phyloP scores from a whole-genome alignment of 345 rosid species.

The Salix koriyanagi region DNA sequence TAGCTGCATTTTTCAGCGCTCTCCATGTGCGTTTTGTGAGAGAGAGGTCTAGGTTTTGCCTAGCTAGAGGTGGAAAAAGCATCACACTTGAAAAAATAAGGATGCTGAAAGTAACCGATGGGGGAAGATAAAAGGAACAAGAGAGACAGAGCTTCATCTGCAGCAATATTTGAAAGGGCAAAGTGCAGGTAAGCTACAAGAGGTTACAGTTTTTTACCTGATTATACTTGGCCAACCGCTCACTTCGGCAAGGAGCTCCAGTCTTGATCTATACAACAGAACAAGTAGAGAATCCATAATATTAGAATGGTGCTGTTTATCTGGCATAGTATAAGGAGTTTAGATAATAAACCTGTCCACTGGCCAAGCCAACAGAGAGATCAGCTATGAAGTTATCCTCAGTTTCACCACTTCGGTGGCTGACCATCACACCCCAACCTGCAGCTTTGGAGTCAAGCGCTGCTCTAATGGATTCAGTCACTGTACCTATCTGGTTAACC shows the following conservation, averaged over 20 bases:
- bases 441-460: constrained; percentile 97
- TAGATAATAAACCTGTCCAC: constrained; percentile 69
- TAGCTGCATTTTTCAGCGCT: background rate
- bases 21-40: background rate
- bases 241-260: constrained; percentile 98
- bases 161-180: background rate
- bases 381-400: constrained; percentile 97
- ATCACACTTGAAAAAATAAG: background rate
- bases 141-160: background rate
- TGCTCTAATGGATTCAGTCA: constrained; percentile 90
- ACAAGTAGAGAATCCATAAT: constrained; percentile 5
- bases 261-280: constrained; percentile 72
- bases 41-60: background rate
- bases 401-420: constrained; percentile 97
- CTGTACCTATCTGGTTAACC: constrained; percentile 98
- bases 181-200: background rate
- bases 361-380: constrained; percentile 92
- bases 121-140: background rate
- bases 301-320: background rate
- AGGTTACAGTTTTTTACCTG: constrained; percentile 50
- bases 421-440: constrained; percentile 99
- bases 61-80: background rate
- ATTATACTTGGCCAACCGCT: constrained; percentile 92
- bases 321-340: constrained; percentile 12
- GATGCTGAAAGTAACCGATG: background rate